These are phyloP conservation scores for Papilionanthe hybrid DNA, from an alignment of 116 monocot genomes.

Conservation along the genomic window DNA sequence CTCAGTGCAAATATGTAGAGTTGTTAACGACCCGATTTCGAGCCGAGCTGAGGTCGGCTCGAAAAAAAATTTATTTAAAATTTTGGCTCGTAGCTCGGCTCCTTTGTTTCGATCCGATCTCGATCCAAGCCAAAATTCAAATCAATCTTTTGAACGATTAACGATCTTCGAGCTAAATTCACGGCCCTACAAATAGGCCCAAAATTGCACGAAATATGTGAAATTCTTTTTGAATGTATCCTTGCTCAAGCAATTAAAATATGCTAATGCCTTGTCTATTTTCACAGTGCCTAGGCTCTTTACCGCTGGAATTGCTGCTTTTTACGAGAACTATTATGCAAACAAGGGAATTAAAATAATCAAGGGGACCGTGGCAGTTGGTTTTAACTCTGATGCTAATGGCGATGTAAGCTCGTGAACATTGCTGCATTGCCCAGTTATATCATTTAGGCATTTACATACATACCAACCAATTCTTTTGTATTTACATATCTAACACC, in stretches of 20 bases:
- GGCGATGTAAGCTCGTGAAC: constrained; percentile 60
- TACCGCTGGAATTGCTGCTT: constrained; percentile 77
- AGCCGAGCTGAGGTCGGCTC: too few species aligned
- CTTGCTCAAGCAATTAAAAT: background rate
- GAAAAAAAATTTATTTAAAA: too few species aligned
- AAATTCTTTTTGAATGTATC: background rate
- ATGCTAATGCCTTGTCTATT: background rate
- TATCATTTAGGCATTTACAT: background rate
- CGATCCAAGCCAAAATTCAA: too few species aligned
- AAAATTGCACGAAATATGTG: background rate
- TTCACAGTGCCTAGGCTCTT: constrained; percentile 85
- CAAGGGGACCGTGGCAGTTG: constrained; percentile 79
- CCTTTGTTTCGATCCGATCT: too few species aligned
- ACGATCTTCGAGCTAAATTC: too few species aligned
- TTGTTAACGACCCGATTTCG: too few species aligned
- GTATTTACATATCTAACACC: too few species aligned
- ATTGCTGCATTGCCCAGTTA: too few species aligned
- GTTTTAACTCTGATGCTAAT: constrained; percentile 69
- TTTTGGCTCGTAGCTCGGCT: too few species aligned
- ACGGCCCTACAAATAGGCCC: background rate
- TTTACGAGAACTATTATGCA: constrained; percentile 81
- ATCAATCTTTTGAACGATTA: too few species aligned
- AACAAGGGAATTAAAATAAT: constrained; percentile 81
- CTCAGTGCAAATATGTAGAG: background rate
- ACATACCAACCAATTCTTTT: too few species aligned